Evolutionary conservation across 257 asterid species (phyloP).

Genomic region (Plectranthus barbatus): DNA sequence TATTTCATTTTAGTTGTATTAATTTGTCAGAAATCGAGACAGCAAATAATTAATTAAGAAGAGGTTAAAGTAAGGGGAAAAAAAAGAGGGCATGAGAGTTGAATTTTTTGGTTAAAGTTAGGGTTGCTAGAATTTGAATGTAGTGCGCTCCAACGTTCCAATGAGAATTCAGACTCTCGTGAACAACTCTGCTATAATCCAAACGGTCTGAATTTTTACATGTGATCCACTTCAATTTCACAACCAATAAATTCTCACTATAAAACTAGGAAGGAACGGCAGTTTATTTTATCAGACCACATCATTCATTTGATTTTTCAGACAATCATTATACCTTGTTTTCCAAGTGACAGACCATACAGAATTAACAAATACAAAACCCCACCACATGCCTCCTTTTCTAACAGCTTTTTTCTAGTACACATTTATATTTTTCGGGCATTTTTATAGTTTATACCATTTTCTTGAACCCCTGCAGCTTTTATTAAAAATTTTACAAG

Average conservation of each 20-base stretch:
- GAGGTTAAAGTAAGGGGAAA: too few relatives aligned
- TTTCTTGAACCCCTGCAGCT: slow-evolving; percentile 1
- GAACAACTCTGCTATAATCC: slow-evolving; percentile 28
- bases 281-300: slow-evolving; percentile 29
- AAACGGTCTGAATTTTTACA: slow-evolving; percentile 65
- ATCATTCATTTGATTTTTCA: slow-evolving; percentile 19
- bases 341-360: slow-evolving; percentile 31
- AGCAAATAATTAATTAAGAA: too few relatives aligned
- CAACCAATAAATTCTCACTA: slow-evolving; percentile 16
- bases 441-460: not conserved
- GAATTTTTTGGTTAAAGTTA: not conserved
- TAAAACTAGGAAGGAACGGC: slow-evolving; percentile 36
- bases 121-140: slow-evolving; percentile 27
- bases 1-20: too few relatives aligned
- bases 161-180: slow-evolving; percentile 41
- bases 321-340: slow-evolving; percentile 54
- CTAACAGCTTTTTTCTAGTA: slow-evolving; percentile 13
- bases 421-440: slow-evolving; percentile 4
- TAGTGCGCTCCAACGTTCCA: slow-evolving; percentile 83
- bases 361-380: slow-evolving; percentile 4
- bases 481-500: not conserved
- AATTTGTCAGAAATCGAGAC: too few relatives aligned
- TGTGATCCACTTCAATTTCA: slow-evolving; percentile 49
- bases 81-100: not conserved
- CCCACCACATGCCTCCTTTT: slow-evolving; percentile 25